Evolutionary conservation across 305 asterid genomes (phyloP), one percentile per base, ranked within the genome.

Genomic region (Solanum hybrid): DNA sequence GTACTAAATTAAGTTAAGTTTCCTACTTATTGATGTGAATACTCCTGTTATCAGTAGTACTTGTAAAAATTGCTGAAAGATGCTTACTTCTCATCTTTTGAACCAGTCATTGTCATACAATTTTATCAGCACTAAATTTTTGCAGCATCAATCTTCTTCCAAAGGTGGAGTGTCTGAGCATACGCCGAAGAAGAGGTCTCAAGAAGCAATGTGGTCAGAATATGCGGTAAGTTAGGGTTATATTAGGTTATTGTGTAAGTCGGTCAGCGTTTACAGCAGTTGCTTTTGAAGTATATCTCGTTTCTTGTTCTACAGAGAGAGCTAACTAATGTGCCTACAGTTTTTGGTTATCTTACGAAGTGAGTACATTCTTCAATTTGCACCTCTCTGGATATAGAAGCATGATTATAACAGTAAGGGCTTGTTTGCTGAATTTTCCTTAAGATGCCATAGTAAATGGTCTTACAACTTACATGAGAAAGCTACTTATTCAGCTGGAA

Each of bases 151-250:
- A 72, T 88, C 90, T 88, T 88, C 90, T 56, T 88, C 90, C 86
- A 88, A 88, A 88, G 31, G 90, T 78, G 90, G 78, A 51, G 26
- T 69, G 4, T 35, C 82, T 15, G 98, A 95, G 90, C 94, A 92
- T 6, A 89, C 90, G 89, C 87, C 95, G 37, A 95, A 94, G 93
- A 95, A 95, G 93, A 94, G 98, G 94, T 90, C 96, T 40, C 96
- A 89, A 76, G 99, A 94, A 89, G 92, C 93, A 90, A 34, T 90
- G 87, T 95, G 95, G 95, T 82, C 96, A 37, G 98, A 91, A 13
- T 94, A 93, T 90, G 96, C 94, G 91, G 98, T 96, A 91, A 95
- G 90, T 88, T 56, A 78, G 31, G 45, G 45, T 6, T 85, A 19
- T 84, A 84, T 31, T 31, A 10, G 75, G 42, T 84, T 51, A 51